A percentile compares a stretch with the other conserved stretches of the same genome.
Conservation (phyloP, 192 early-diverging fungal genomes). For the Entomortierella chlamydospora region DNA sequence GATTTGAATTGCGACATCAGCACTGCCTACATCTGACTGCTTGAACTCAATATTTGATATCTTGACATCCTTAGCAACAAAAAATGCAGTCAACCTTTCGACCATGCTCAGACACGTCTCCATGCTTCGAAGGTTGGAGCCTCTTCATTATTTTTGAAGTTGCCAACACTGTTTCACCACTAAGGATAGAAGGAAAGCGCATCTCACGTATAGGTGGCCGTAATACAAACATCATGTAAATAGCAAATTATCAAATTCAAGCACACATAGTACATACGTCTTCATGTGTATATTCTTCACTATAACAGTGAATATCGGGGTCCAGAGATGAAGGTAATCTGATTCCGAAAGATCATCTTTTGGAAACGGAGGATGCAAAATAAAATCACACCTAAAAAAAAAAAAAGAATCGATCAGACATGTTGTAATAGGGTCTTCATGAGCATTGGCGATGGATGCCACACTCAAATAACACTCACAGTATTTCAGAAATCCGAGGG, state of each 20-base stretch:
- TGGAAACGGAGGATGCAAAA: conserved; percentile 1
- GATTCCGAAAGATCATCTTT: conserved; percentile 8
- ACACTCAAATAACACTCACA: conserved; percentile 18
- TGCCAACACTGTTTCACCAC: conserved; percentile 16
- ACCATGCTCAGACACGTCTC: conserved; percentile 7
- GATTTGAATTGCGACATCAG: conserved; percentile 23
- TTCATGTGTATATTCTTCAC: conserved; percentile 16
- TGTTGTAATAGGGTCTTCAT: background rate
- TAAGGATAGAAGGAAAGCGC: conserved; percentile 2
- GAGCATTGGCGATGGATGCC: background rate
- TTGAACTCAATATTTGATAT: conserved; percentile 34
- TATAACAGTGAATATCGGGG: conserved; percentile 4
- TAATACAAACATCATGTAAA: conserved; percentile 6
- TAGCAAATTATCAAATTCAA: conserved; percentile 3
- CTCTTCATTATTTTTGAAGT: conserved; percentile 16
- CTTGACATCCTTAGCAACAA: conserved; percentile 5
- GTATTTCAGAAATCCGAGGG: conserved; percentile 1
- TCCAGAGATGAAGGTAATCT: conserved; percentile 9
- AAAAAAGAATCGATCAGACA: background rate
- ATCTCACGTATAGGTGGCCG: background rate
- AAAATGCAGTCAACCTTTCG: conserved; percentile 27
- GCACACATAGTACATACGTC: conserved; percentile 13
- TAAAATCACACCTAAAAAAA: conserved; percentile 9
- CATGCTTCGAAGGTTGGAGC: conserved; percentile 12
- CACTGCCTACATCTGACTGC: background rate